A percentile compares a stretch with the other conserved stretches of the same genome.
Evolutionary conservation across 139 green algal genomes (phyloP).

Genomic region (Chlamydomonas sp.): DNA sequence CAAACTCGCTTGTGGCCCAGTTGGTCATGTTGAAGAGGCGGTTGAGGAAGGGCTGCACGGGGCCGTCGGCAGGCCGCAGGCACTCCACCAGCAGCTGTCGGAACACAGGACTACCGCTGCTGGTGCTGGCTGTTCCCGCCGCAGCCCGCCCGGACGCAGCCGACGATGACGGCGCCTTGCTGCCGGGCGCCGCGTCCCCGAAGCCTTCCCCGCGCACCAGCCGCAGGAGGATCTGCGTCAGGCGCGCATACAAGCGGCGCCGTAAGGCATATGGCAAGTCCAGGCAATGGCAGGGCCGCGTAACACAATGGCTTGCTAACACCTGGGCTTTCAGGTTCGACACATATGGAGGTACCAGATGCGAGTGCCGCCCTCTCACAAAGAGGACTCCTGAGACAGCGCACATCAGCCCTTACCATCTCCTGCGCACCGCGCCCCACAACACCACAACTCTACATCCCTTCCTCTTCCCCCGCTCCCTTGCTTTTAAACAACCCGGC

Average conservation of each 20-base stretch:
- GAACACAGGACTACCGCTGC: slow-evolving; percentile 8
- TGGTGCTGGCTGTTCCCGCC: background rate
- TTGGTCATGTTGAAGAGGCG: slow-evolving; percentile 88
- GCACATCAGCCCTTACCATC: background rate
- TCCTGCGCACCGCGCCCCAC: slow-evolving; percentile 4
- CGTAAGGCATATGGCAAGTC: too few relatives aligned
- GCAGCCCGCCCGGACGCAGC: background rate
- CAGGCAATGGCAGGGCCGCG: too few relatives aligned
- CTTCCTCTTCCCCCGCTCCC: background rate
- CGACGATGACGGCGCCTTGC: background rate
- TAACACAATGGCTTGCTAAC: too few relatives aligned
- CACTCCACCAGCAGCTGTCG: slow-evolving; percentile 1
- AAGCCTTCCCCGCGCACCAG: slow-evolving; percentile 53
- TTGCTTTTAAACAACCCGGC: too few relatives aligned
- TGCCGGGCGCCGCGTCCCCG: slow-evolving; percentile 5
- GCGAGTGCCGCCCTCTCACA: background rate
- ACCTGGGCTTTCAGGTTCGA: too few relatives aligned
- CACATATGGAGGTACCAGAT: background rate
- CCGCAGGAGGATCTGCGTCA: slow-evolving; percentile 41
- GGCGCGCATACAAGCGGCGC: too few relatives aligned
- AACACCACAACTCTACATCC: too few relatives aligned
- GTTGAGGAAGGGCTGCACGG: slow-evolving; percentile 80
- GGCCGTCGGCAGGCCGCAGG: background rate
- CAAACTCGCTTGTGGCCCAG: slow-evolving; percentile 88
- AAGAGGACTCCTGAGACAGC: background rate